Conservation (phyloP, 2,329 filamentous ascomycete species). For the Aspergillus nomiae region DNA sequence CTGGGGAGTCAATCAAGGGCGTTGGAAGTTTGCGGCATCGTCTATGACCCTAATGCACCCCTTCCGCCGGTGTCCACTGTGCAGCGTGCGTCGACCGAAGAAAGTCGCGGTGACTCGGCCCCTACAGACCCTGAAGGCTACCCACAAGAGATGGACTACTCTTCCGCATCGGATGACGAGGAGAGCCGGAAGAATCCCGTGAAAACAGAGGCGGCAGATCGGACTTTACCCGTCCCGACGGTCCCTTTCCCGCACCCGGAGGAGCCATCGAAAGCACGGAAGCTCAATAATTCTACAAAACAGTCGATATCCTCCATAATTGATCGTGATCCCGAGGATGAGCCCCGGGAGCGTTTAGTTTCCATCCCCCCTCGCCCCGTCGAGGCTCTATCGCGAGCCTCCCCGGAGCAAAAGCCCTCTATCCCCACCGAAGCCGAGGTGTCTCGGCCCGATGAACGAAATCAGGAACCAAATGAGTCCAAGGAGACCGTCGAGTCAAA, state of each 20-base stretch:
- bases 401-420: constrained; percentile 15
- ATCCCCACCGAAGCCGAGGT: constrained; percentile 14
- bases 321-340: constrained; percentile 33
- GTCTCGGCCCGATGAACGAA: constrained; percentile 13
- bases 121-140: constrained; percentile 34
- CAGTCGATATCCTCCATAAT: constrained; percentile 45
- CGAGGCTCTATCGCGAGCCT: constrained; percentile 23
- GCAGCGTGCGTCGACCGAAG: constrained; percentile 39
- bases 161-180: constrained; percentile 33
- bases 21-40: constrained; percentile 41
- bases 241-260: constrained; percentile 19
- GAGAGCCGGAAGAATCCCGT: constrained; percentile 28
- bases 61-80: constrained; percentile 34
- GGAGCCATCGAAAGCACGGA: constrained; percentile 16
- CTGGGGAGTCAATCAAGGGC: constrained; percentile 43
- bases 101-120: constrained; percentile 33
- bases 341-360: constrained; percentile 23
- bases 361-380: constrained; percentile 21
- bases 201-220: constrained; percentile 32
- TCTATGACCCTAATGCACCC: constrained; percentile 41
- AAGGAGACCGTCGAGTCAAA: constrained; percentile 22
- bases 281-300: constrained; percentile 35
- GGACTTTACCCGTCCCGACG: constrained; percentile 21
- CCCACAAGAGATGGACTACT: constrained; percentile 33
- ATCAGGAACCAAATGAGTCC: constrained; percentile 30